phyloP scores from a whole-genome alignment of 2,329 filamentous ascomycete genomes.

The Aspergillus flavus region DNA sequence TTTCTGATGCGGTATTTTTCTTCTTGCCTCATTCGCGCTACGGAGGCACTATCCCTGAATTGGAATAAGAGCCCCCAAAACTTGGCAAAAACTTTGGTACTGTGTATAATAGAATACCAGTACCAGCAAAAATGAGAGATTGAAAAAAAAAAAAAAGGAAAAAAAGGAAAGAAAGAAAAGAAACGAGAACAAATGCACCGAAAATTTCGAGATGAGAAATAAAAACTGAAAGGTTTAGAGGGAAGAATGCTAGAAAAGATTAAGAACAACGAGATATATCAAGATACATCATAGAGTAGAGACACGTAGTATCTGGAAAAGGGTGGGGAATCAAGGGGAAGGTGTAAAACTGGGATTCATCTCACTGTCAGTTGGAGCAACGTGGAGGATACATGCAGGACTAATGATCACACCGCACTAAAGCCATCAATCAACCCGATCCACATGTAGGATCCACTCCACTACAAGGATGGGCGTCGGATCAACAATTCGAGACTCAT shows the following conservation, averaged over 20 bases:
- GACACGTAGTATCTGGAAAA: neutral
- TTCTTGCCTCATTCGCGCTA: slow-evolving; percentile 11
- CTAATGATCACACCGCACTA: neutral
- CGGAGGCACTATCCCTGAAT: slow-evolving; percentile 8
- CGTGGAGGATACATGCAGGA: slow-evolving; percentile 9
- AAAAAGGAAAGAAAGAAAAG: neutral
- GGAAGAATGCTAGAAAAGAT: neutral
- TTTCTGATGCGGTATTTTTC: slow-evolving; percentile 22
- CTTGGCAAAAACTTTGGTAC: slow-evolving; percentile 2
- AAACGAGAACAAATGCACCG: too few species aligned
- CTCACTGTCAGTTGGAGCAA: slow-evolving; percentile 11
- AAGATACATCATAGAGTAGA: neutral
- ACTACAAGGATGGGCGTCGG: slow-evolving; percentile 6
- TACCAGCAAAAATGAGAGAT: neutral
- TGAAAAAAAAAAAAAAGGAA: neutral
- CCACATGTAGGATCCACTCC: neutral
- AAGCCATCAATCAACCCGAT: slow-evolving; percentile 3
- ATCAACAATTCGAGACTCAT: slow-evolving; percentile 16
- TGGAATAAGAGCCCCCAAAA: slow-evolving; percentile 1
- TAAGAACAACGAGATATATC: neutral
- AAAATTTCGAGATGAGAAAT: too few species aligned
- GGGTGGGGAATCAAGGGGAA: neutral
- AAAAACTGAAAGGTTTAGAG: neutral
- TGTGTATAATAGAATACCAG: neutral
- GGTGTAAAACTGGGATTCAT: neutral